Conservation (phyloP, 192 early-diverging fungal species). For the Entomortierella beljakovae region DNA sequence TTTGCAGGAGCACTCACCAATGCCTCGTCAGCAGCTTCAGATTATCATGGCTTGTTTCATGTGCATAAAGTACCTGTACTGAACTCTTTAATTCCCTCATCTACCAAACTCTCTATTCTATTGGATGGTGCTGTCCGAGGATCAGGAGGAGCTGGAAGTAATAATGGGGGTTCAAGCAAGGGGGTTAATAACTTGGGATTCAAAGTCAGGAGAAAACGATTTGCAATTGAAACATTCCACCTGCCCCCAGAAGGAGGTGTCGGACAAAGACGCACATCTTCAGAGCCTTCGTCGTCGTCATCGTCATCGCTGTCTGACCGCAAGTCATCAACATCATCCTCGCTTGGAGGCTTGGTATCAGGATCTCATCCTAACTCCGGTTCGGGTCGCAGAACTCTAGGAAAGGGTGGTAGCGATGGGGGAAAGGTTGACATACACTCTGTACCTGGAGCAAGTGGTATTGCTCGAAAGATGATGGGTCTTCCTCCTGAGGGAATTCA, state of each 20-base stretch:
- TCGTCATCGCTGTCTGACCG: conserved; percentile 29
- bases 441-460: conserved; percentile 44
- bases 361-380: conserved; percentile 6
- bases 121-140: conserved; percentile 46
- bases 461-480: conserved; percentile 53
- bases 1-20: conserved; percentile 82
- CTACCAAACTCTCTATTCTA: conserved; percentile 76
- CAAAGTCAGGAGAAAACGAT: conserved; percentile 88
- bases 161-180: conserved; percentile 50
- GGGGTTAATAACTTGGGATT: conserved; percentile 85
- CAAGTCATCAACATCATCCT: conserved; percentile 15
- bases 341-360: conserved; percentile 3
- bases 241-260: conserved; percentile 95
- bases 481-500: conserved; percentile 38
- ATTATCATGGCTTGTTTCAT: conserved; percentile 92
- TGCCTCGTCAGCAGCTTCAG: conserved; percentile 66
- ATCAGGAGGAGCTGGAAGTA: conserved; percentile 32
- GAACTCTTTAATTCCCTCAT: conserved; percentile 79
- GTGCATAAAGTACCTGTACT: conserved; percentile 84
- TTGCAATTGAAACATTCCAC: conserved; percentile 92
- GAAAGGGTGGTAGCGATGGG: not conserved
- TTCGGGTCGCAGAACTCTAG: not conserved
- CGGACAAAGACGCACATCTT: conserved; percentile 65
- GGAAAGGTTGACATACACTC: conserved; percentile 39
- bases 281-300: conserved; percentile 28